Conservation (phyloP, 345 rosid species). For the Euphorbia tirucalli region DNA sequence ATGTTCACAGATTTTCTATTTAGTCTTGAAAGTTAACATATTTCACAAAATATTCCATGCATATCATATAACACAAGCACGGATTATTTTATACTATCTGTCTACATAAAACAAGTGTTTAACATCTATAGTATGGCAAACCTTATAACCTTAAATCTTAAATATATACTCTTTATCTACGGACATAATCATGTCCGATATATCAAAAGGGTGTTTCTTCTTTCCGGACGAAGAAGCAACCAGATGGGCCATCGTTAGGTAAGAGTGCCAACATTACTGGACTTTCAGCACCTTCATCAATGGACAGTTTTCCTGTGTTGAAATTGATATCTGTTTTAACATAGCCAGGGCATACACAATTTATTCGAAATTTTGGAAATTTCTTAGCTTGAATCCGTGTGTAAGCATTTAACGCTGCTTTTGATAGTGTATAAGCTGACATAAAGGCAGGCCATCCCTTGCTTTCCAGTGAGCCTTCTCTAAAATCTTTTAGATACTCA, state of each 20-base stretch:
- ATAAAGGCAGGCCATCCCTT: conserved; percentile 26
- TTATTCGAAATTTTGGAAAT: conserved; percentile 20
- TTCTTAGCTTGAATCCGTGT: conserved; percentile 28
- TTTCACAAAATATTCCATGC: too few species aligned
- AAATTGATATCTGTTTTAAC: conserved; percentile 29
- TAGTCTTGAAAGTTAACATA: too few species aligned
- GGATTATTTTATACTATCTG: too few species aligned
- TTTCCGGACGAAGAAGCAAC: conserved; percentile 4
- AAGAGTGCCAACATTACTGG: conserved; percentile 16
- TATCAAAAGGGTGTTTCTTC: background rate
- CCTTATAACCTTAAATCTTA: too few species aligned
- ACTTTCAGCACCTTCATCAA: conserved; percentile 24
- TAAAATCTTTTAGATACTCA: conserved; percentile 25
- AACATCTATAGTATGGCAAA: too few species aligned
- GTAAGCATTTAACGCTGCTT: conserved; percentile 33
- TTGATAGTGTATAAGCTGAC: conserved; percentile 27
- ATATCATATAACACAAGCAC: too few species aligned
- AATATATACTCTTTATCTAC: too few species aligned
- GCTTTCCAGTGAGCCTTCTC: conserved; percentile 22
- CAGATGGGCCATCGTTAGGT: conserved; percentile 21
- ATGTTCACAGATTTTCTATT: too few species aligned
- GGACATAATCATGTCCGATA: background rate
- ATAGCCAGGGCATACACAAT: conserved; percentile 31
- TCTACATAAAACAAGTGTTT: too few species aligned
- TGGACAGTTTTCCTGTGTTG: background rate